Evolutionary conservation across 805 yeast species (phyloP).

Genomic region (Lipomyces starkeyi): DNA sequence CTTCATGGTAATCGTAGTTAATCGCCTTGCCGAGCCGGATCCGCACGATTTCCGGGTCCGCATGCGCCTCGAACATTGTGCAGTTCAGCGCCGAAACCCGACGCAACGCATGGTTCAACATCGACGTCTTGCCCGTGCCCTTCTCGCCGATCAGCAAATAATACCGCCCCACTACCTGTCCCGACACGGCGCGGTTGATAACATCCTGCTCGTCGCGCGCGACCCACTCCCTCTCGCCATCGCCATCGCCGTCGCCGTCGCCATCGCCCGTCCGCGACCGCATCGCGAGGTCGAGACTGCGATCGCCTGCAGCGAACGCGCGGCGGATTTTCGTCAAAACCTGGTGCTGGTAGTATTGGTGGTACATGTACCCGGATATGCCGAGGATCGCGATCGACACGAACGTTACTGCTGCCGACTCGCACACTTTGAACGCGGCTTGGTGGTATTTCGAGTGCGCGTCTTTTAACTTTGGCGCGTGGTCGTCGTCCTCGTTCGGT

Average conservation of each 20-base stretch:
- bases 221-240: slow-evolving; percentile 43
- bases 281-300: slow-evolving; percentile 64
- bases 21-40: slow-evolving; percentile 77
- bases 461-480: neutral
- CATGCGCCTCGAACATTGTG: slow-evolving; percentile 78
- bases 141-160: slow-evolving; percentile 79
- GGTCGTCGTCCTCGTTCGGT: neutral
- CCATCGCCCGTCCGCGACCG: slow-evolving; percentile 45
- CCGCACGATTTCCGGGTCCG: slow-evolving; percentile 83
- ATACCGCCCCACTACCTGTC: slow-evolving; percentile 70
- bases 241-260: slow-evolving; percentile 9
- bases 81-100: slow-evolving; percentile 68
- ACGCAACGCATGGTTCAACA: slow-evolving; percentile 72
- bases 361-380: slow-evolving; percentile 74
- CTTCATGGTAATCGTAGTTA: slow-evolving; percentile 75
- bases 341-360: slow-evolving; percentile 61
- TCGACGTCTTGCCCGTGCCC: slow-evolving; percentile 84
- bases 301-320: slow-evolving; percentile 73
- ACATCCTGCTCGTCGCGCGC: slow-evolving; percentile 69
- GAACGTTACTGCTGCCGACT: slow-evolving; percentile 73
- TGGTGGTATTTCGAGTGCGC: slow-evolving; percentile 7
- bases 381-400: slow-evolving; percentile 73
- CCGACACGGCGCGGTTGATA: slow-evolving; percentile 68
- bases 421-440: slow-evolving; percentile 55
- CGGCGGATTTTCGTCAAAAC: slow-evolving; percentile 67